Evolutionary conservation across 2,329 filamentous ascomycete species (phyloP), one percentile per base, ranked within the genome.

Genomic region (Leptographium galeiforme): DNA sequence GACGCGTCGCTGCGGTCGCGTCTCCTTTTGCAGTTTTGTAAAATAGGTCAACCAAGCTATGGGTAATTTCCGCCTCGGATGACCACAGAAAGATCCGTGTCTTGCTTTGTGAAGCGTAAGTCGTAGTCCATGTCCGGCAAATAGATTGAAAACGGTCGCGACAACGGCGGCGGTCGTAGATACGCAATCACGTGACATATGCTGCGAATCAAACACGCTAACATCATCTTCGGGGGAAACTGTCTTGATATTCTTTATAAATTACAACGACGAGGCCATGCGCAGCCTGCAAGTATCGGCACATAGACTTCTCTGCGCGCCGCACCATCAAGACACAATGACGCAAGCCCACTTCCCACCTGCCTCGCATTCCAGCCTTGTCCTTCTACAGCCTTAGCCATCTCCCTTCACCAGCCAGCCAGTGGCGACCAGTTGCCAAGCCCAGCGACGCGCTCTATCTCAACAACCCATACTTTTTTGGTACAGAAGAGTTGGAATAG

Each of bases 241-340:
- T 76, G 75, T 75, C 74, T 68, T 74, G 73, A 70, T 70, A 74
- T 59, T 60, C 68, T 77, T 52, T 53, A 77, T 78, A 79, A 76
- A 78, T 78, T 80, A 80, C 77, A 80, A 72, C 75, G 76, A 74
- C 69, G 32, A 50, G 38, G 46, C 44, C 32, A 49, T 39, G 53
- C 39, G 43, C 30, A 50, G 48, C 52, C 52, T 39, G 39, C n/a
- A 39, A 38, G 47, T 25, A 18, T 44, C 38, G 33, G n/a, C 30
- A 38, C 16, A 44, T 38, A 36, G 33, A 53, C 14, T 13, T 13
- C n/a, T 32, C 18, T 19, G 40, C 30, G 40, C 32, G 30, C 49
- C 40, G 49, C 39, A 43, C 38, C 48, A 25, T 25, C 38, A 30
- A 50, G 48, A 34, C 30, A 33, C 49, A 36, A 43, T 36, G 56